Evolutionary conservation across 768 basidiomycete genomes (phyloP), one percentile per base, ranked within the genome.

Genomic region (Pisolithus sp.): DNA sequence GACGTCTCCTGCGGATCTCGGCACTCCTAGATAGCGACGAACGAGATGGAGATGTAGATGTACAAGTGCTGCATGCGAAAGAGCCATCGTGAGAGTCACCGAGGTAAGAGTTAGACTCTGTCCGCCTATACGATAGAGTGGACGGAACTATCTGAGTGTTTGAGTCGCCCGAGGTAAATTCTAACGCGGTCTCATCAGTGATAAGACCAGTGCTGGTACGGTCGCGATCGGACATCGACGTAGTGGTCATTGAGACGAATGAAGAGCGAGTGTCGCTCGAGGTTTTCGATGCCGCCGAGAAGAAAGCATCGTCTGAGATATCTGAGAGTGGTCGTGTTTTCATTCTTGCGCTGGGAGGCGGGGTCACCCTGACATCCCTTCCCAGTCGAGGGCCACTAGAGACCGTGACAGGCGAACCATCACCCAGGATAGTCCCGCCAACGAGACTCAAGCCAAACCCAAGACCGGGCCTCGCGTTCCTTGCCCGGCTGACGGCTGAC

Each of bases 371-470:
- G 31, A 83, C 59, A 50, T 73, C 67, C 12, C 69, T 61, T 12
- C 74, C 56, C 23, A 76, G 67, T 24, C 72, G 65, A 13, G 83
- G 76, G 2, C 83, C 85, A 59, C 85, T 86, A 0, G 84, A 85
- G 1, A 85, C 73, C 0, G 85, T 86, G n/a, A 86, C 85, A 0
- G 86, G 84, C 6, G 82, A 81, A 1, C 77, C 80, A 36, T 76
- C 78, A 7, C 79, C 71, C 4, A 74, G 62, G 7, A 73, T 65
- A 61, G 60, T 37, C 67, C 77, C 58, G 51, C 75, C 53, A 50
- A 70, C 56, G 53, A 76, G 60, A 57, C 76, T 60, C 52, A 78
- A 31, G 59, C 77, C 68, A 62, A 82, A 69, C 21, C 73, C 67
- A 62, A 71, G 55, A 60, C 81, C 54, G 40, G 72, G 71, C 34